Conservation (phyloP, 176 grass and related monocot genomes). For the Rhynchospora tenuis region DNA sequence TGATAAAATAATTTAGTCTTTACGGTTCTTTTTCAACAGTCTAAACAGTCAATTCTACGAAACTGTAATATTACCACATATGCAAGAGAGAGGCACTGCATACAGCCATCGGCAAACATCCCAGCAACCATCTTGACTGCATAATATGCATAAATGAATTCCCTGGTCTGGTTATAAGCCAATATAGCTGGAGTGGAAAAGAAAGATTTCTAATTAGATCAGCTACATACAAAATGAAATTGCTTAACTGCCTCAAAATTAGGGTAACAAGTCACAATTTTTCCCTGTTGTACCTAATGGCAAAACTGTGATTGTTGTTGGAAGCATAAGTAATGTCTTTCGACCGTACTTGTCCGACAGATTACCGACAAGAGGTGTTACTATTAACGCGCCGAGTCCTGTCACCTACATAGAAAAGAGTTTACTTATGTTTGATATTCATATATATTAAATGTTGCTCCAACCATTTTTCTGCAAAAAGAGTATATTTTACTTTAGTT, state of each 20-base stretch:
- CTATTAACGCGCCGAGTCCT: conserved; percentile 63
- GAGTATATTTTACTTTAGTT: neutral
- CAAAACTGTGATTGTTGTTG: conserved; percentile 45
- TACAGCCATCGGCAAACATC: conserved; percentile 71
- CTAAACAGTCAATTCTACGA: neutral
- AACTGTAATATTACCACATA: conserved; percentile 58
- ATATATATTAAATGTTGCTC: neutral
- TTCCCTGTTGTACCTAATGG: conserved; percentile 45
- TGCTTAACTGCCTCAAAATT: neutral
- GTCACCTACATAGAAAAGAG: conserved; percentile 41
- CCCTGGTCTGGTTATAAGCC: conserved; percentile 44
- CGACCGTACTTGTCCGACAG: conserved; percentile 84
- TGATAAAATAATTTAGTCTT: neutral
- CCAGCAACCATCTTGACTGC: conserved; percentile 53
- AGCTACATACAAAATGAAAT: neutral
- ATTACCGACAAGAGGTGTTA: conserved; percentile 79
- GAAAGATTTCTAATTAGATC: neutral
- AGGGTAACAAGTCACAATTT: neutral
- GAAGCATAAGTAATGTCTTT: conserved; percentile 68
- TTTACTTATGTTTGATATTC: neutral
- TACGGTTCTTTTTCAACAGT: neutral
- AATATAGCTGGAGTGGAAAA: conserved; percentile 39
- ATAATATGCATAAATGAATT: conserved; percentile 64
- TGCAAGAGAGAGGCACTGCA: conserved; percentile 77
- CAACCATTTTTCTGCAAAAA: neutral